phyloP scores from a whole-genome alignment of 495 filamentous ascomycete genomes.

The Lophiotrema nucula region DNA sequence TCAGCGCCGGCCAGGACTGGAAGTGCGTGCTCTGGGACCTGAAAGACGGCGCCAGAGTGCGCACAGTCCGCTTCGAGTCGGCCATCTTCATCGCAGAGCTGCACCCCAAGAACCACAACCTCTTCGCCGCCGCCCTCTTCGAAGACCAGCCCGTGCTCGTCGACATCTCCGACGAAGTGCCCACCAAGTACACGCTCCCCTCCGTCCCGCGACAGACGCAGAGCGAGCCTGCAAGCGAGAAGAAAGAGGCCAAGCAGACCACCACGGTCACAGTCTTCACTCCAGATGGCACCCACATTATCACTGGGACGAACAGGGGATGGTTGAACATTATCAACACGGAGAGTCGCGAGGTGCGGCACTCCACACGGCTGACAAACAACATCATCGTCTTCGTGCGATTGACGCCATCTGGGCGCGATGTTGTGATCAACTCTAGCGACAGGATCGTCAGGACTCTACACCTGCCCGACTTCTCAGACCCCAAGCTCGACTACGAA shows the following conservation, averaged over 20 bases:
- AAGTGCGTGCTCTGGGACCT: conserved; percentile 95
- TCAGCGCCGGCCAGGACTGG: conserved; percentile 93
- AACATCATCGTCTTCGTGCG: conserved; percentile 88
- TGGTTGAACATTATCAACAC: conserved; percentile 91
- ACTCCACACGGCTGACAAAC: conserved; percentile 79
- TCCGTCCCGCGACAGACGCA: conserved; percentile 71
- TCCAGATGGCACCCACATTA: conserved; percentile 75
- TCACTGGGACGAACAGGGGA: conserved; percentile 89
- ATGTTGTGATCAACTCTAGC: conserved; percentile 83
- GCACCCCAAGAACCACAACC: conserved; percentile 80
- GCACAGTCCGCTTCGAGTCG: conserved; percentile 79
- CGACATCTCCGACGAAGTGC: conserved; percentile 63
- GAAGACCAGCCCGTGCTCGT: conserved; percentile 89
- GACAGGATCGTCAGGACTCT: conserved; percentile 92
- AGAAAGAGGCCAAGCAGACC: conserved; percentile 89
- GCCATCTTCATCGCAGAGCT: conserved; percentile 94
- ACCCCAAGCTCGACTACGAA: conserved; percentile 59
- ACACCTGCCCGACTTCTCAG: conserved; percentile 63
- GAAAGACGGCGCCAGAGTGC: conserved; percentile 64
- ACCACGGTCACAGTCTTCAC: conserved; percentile 91
- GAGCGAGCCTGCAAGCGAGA: conserved; percentile 66
- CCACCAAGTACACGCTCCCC: conserved; percentile 72
- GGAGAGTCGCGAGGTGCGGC: conserved; percentile 70
- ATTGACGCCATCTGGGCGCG: conserved; percentile 75
- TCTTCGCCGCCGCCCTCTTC: conserved; percentile 84